A percentile compares a stretch with the other conserved stretches of the same genome.
Conservation (phyloP, 306 rosid genomes). For the Dalbergia oliveri region DNA sequence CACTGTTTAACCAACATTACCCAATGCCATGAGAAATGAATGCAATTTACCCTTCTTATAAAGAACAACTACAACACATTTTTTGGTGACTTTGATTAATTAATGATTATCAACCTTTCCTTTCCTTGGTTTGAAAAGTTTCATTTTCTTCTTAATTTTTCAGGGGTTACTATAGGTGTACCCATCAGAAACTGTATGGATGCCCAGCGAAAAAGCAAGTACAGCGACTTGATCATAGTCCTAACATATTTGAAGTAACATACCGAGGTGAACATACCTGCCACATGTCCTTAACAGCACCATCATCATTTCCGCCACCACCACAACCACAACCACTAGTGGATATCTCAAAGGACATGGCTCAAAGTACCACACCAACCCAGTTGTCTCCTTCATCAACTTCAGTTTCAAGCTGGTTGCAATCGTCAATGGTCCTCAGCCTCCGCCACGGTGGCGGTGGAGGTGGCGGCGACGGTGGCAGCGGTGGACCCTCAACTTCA, state of each 20-base stretch:
- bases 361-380: constrained; percentile 11
- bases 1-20: too few species aligned
- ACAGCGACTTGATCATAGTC: constrained; percentile 67
- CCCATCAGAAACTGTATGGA: constrained; percentile 75
- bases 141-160: background rate
- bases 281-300: constrained; percentile 78
- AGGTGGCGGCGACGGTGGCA: background rate
- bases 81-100: background rate
- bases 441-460: background rate
- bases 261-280: constrained; percentile 72
- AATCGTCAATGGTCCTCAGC: constrained; percentile 42
- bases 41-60: too few species aligned
- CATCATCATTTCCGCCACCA: constrained; percentile 58
- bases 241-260: constrained; percentile 65
- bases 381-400: constrained; percentile 27
- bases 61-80: too few species aligned
- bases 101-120: too few species aligned
- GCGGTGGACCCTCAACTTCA: constrained; percentile 47
- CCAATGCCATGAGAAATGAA: too few species aligned
- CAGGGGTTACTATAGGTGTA: constrained; percentile 88
- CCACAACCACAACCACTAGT: constrained; percentile 16
- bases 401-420: constrained; percentile 33
- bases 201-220: constrained; percentile 85
- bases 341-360: background rate
- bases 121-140: too few species aligned